Conservation (phyloP, 1,139 yeast species). For the Suhomyces guaymorum region DNA sequence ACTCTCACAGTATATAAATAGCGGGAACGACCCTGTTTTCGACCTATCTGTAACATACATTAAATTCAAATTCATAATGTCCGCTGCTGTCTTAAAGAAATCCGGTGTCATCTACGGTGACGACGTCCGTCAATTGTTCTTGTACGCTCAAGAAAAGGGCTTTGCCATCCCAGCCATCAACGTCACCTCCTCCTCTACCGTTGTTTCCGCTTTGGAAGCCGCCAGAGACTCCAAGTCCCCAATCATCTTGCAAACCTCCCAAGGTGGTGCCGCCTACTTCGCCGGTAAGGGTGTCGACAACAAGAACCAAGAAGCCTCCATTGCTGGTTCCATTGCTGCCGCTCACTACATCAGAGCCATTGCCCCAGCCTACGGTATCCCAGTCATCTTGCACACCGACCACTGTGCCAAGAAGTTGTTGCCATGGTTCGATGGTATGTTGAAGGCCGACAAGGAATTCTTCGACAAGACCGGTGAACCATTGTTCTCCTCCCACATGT, state of each 20-base stretch:
- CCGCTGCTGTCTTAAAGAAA: constrained; percentile 74
- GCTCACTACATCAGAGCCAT: constrained; percentile 96
- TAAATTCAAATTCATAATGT: constrained; percentile 27
- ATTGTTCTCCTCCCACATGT: constrained; percentile 97
- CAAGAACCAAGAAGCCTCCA: constrained; percentile 90
- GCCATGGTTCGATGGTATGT: constrained; percentile 99
- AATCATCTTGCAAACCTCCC: constrained; percentile 93
- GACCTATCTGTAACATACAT: not conserved
- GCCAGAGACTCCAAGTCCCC: constrained; percentile 97
- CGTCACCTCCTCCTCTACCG: constrained; percentile 97
- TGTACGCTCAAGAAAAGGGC: constrained; percentile 89
- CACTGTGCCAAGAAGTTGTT: constrained; percentile 98
- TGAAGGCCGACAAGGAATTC: constrained; percentile 93
- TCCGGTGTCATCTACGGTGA: constrained; percentile 99
- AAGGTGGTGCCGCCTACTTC: constrained; percentile 99
- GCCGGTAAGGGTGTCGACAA: constrained; percentile 99
- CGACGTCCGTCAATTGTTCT: constrained; percentile 89
- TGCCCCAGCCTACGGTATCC: constrained; percentile 96
- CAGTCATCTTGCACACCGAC: constrained; percentile 96
- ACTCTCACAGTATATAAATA: constrained; percentile 8
- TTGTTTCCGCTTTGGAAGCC: constrained; percentile 95
- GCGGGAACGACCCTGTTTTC: constrained; percentile 2
- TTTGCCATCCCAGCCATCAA: constrained; percentile 99
- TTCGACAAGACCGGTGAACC: constrained; percentile 87
- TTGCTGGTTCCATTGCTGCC: constrained; percentile 95